Conservation (phyloP, 148 eudicot genomes). For the Heliosperma pusillum region DNA sequence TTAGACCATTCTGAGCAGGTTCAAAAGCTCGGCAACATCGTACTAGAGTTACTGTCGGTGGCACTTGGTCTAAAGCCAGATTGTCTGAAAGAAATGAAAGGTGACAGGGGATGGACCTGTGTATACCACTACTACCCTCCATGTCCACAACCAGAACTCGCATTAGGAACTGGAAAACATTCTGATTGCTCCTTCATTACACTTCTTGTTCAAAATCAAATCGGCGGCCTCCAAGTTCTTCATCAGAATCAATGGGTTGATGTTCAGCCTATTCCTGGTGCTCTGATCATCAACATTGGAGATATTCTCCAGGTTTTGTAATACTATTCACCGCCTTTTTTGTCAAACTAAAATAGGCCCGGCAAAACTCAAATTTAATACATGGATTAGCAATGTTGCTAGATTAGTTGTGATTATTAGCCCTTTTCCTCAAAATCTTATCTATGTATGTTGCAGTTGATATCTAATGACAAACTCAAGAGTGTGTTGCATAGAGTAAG, state of each 20-base stretch:
- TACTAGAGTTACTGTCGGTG: conserved; percentile 34
- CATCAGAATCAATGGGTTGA: conserved; percentile 35
- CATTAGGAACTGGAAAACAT: conserved; percentile 15
- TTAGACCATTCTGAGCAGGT: conserved; percentile 24
- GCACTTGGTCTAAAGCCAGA: conserved; percentile 36
- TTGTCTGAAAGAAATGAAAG: conserved; percentile 23
- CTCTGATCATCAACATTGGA: conserved; percentile 38
- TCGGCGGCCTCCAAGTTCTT: conserved; percentile 49
- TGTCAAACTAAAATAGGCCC: no score
- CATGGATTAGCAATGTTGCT: no score
- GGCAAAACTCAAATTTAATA: no score
- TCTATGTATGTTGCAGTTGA: conserved; percentile 18
- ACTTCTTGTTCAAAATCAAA: conserved; percentile 23
- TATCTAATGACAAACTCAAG: conserved; percentile 33
- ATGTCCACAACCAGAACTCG: conserved; percentile 19
- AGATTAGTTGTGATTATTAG: background rate
- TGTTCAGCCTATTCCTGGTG: conserved; percentile 33
- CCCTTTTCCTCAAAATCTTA: background rate
- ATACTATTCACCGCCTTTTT: background rate
- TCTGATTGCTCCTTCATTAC: conserved; percentile 15
- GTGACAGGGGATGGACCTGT: conserved; percentile 19
- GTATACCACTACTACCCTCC: conserved; percentile 39
- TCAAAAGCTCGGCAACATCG: conserved; percentile 16
- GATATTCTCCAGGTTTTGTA: conserved; percentile 42
- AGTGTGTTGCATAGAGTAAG: conserved; percentile 39